Evolutionary conservation across 495 filamentous ascomycete species (phyloP), one percentile per base, ranked within the genome.

Genomic region (Niebla homalea): DNA sequence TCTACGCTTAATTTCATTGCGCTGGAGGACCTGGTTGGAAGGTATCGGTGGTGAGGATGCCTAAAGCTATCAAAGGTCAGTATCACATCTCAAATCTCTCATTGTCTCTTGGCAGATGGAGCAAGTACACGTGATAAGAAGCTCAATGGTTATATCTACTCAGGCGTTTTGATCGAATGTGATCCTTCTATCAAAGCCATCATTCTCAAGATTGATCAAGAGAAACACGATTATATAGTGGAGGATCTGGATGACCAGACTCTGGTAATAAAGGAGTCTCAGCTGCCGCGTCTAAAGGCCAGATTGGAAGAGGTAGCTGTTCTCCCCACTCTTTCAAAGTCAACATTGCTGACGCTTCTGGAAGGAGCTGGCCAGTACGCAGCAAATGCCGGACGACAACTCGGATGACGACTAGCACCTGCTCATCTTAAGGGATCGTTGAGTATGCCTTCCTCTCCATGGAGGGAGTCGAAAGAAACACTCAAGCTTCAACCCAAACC

Each of bases 181-280:
- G 85, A 89, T 59, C 79, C 82, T 5, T 83, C 80, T 40, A 84
- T 86, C 66, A 85, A 84, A 62, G 79, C 83, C 36, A 84, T 86
- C 61, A 79, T 87, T 56, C 68, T 79, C 36, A 83, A 83, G 52
- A 84, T 86, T 65, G 80, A 87, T 55, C 69, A 72, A 48, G 73
- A 79, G 51, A 63, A 70, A 50, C 77, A 85, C 59, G 81, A 82
- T 54, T 84, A 81, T 60, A 84, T 87, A 49, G 75, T 86, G 50
- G 83, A 87, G 60, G 83, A 87, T 42, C 67, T 87, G 2, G 84
- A 87, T 59, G 84, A 87, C 57, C 71, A 79, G 49, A 70, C 70
- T 37, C 68, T 89, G 2, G 73, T 89, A 2, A 77, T 88, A 52
- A 86, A 86, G 60, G 83, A 87, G 58, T 74, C 65, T 55, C 77